Evolutionary conservation across 2,329 filamentous ascomycete species (phyloP), one percentile per base, ranked within the genome.

Genomic region (Ceratocystis ficicola): DNA sequence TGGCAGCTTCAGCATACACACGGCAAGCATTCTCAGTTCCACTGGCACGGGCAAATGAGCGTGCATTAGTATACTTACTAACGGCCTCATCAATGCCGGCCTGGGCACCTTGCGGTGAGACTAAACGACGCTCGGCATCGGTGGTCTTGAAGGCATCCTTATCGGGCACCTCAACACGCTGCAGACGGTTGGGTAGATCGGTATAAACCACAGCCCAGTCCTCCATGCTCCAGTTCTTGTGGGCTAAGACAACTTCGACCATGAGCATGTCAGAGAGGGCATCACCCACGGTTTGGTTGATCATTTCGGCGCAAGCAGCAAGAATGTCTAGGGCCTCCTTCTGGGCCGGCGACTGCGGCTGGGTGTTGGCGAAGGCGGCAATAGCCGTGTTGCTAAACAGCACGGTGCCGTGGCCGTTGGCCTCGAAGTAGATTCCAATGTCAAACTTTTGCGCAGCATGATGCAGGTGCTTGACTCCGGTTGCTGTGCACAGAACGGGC

Each of bases 201-300:
- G 84, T 88, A 78, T 99, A 99, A 4, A 91, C 96, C 69, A 85
- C 84, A 69, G 92, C 86, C 94, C 94, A 99, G 74, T 97, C 90
- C 74, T 87, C 86, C 59, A 91, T 86, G 30, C 84, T 86, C 92
- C 92, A 99, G 70, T 81, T 83, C 79, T 96, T 97, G 82, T 97
- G 91, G 5, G 94, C 92, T 50, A 99, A 86, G 70, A 97, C 94
- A 44, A 93, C 89, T 77, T 99, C 94, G 48, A 97, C 92, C 72
- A 99, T 86, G 59, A 99, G 84, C 83, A 96, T 89, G 77, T 99
- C 94, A 0, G 91, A 96, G 66, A 99, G 83, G 60, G 94, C 94
- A 74, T 99, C 94, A 64, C 94, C 94, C 60, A 97, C 93, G 0
- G 94, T 94, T 79, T 99, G 94, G 81, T 99, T 99, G 80, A 99